Conservation (phyloP, 305 asterid genomes). For the Plantago coronopus region DNA sequence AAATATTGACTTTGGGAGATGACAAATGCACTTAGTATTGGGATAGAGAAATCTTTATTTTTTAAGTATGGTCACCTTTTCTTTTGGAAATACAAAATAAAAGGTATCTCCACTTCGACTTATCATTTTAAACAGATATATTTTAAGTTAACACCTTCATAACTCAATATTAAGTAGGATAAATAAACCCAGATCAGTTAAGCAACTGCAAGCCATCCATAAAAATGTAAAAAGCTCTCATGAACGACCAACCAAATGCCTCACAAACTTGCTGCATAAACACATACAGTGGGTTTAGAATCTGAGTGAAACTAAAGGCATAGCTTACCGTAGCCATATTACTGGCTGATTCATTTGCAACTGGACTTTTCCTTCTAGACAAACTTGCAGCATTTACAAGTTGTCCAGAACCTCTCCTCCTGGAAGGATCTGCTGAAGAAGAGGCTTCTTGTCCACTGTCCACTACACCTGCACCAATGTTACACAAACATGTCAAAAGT, state of each 20-base stretch:
- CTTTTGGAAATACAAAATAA: background rate
- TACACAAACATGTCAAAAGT: background rate
- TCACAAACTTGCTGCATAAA: background rate
- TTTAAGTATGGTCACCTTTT: background rate
- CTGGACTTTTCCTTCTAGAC: constrained; percentile 69
- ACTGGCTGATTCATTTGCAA: constrained; percentile 69
- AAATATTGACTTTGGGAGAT: background rate
- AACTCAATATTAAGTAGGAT: background rate
- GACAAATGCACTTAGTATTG: background rate
- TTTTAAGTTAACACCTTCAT: background rate
- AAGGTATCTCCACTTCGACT: background rate
- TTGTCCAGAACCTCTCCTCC: constrained; percentile 58
- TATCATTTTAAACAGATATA: background rate
- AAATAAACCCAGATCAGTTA: background rate
- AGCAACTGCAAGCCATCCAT: background rate
- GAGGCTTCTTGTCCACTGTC: constrained; percentile 58
- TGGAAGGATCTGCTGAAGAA: constrained; percentile 60
- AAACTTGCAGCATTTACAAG: constrained; percentile 46
- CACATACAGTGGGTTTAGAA: constrained; percentile 1
- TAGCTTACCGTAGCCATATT: constrained; percentile 80
- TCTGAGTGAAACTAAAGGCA: constrained; percentile 15
- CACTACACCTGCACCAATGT: constrained; percentile 56
- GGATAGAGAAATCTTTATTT: too few species aligned
- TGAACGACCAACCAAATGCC: background rate
- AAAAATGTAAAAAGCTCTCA: background rate